A percentile compares a stretch with the other conserved stretches of the same genome.
Conservation (phyloP, 768 basidiomycete genomes). For the Suillus decipiens region DNA sequence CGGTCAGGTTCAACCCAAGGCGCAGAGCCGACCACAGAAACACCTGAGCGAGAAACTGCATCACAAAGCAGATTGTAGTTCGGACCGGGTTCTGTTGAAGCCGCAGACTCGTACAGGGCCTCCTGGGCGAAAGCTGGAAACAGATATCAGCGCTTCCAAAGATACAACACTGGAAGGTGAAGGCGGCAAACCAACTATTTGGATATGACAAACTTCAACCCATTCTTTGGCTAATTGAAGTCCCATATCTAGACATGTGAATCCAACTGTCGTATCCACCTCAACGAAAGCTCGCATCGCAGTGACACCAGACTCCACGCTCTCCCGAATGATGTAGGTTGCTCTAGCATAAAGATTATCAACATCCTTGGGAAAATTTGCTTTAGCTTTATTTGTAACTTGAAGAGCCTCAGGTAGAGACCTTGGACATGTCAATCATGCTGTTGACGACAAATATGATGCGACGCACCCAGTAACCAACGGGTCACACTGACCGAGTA, state of each 20-base stretch:
- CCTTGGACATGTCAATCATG: constrained; percentile 32
- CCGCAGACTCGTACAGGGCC: constrained; percentile 44
- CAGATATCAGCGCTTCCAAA: background rate
- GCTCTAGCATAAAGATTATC: constrained; percentile 55
- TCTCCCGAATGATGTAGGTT: constrained; percentile 53
- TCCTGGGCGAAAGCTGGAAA: constrained; percentile 62
- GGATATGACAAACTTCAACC: constrained; percentile 50
- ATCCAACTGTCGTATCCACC: constrained; percentile 55
- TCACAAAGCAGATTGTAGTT: constrained; percentile 48
- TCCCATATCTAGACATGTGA: constrained; percentile 55
- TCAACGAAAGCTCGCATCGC: constrained; percentile 71
- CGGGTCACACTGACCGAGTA: constrained; percentile 54
- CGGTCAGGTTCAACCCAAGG: constrained; percentile 61
- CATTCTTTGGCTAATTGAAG: constrained; percentile 49
- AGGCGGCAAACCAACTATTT: constrained; percentile 50
- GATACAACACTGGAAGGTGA: background rate
- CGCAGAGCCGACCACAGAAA: constrained; percentile 61
- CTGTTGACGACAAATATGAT: constrained; percentile 2
- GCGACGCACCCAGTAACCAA: constrained; percentile 51
- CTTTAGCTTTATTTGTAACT: constrained; percentile 54
- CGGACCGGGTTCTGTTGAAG: constrained; percentile 38
- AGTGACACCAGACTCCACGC: constrained; percentile 63
- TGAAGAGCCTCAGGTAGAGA: constrained; percentile 57
- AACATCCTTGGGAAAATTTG: constrained; percentile 41
- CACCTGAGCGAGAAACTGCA: constrained; percentile 41